Percentiles rank a stretch among this genome's conserved stretches.
phyloP scores from a whole-genome alignment of 768 basidiomycete genomes.

The Austroboletus eburneus region DNA sequence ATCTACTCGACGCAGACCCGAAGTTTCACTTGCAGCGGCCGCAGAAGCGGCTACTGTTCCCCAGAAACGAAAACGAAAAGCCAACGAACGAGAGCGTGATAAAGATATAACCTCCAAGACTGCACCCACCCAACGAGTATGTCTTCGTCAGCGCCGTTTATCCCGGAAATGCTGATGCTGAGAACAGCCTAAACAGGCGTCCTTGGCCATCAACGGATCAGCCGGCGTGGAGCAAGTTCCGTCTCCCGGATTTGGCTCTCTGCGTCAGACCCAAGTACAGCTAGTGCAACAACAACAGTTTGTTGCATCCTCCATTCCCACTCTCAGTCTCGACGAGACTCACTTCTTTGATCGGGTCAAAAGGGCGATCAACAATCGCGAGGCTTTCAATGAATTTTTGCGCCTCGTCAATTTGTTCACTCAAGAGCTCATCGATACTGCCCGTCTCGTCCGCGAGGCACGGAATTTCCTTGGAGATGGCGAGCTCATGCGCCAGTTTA shows the following conservation, averaged over 20 bases:
- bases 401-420: slow-evolving; percentile 94
- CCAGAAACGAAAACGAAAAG: slow-evolving; percentile 68
- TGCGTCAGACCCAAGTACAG: slow-evolving; percentile 24
- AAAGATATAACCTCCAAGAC: slow-evolving; percentile 28
- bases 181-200: slow-evolving; percentile 21
- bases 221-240: slow-evolving; percentile 19
- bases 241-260: slow-evolving; percentile 20
- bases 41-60: slow-evolving; percentile 41
- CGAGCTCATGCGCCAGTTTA: slow-evolving; percentile 78
- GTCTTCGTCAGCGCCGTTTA: slow-evolving; percentile 1
- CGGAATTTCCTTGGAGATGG: slow-evolving; percentile 71
- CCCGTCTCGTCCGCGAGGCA: slow-evolving; percentile 77
- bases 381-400: slow-evolving; percentile 90
- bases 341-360: slow-evolving; percentile 93
- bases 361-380: slow-evolving; percentile 63
- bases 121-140: slow-evolving; percentile 23
- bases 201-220: slow-evolving; percentile 14
- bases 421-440: slow-evolving; percentile 87
- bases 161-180: slow-evolving; percentile 4
- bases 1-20: slow-evolving; percentile 43
- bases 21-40: slow-evolving; percentile 40
- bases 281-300: slow-evolving; percentile 21
- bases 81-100: slow-evolving; percentile 40
- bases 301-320: slow-evolving; percentile 11
- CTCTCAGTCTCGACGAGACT: slow-evolving; percentile 46